Conservation (phyloP, 2,329 filamentous ascomycete genomes). For the Colletotrichum salicis region DNA sequence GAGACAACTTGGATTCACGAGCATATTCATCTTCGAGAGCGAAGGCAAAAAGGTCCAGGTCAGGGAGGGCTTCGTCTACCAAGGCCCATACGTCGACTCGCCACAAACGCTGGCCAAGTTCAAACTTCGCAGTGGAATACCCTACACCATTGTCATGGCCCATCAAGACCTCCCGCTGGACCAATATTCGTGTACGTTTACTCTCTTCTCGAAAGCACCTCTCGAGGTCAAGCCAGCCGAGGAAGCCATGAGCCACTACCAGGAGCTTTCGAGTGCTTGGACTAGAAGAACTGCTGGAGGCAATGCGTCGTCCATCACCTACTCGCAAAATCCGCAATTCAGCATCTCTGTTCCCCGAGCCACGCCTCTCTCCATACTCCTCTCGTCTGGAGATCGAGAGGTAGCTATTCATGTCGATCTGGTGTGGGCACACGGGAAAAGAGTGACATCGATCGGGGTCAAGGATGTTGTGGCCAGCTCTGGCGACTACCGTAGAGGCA, state of each 20-base stretch:
- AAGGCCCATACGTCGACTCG: conserved; percentile 91
- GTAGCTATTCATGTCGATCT: conserved; percentile 87
- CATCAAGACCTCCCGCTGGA: conserved; percentile 81
- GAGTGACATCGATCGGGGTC: conserved; percentile 74
- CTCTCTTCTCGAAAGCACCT: conserved; percentile 76
- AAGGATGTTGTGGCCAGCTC: conserved; percentile 85
- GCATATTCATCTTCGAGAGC: conserved; percentile 82
- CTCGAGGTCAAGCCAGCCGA: conserved; percentile 71
- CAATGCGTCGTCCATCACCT: conserved; percentile 79
- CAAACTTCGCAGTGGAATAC: conserved; percentile 48
- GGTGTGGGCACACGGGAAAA: conserved; percentile 79
- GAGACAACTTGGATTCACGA: conserved; percentile 81
- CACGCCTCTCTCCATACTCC: conserved; percentile 76
- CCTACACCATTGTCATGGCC: conserved; percentile 74
- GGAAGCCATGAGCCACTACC: conserved; percentile 67
- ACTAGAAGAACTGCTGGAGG: conserved; percentile 84
- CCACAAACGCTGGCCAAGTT: conserved; percentile 89
- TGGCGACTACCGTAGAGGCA: conserved; percentile 87
- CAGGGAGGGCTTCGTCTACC: conserved; percentile 75
- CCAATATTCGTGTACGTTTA: conserved; percentile 86
- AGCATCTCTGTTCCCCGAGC: conserved; percentile 66
- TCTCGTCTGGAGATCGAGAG: conserved; percentile 74
- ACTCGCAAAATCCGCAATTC: conserved; percentile 90
- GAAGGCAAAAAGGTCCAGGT: conserved; percentile 78
- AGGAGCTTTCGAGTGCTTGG: conserved; percentile 76